Percentiles rank a stretch among this genome's conserved stretches.
Evolutionary conservation across 352 stramenopile genomes (phyloP).

Genomic region (Phytopythium sindhum): DNA sequence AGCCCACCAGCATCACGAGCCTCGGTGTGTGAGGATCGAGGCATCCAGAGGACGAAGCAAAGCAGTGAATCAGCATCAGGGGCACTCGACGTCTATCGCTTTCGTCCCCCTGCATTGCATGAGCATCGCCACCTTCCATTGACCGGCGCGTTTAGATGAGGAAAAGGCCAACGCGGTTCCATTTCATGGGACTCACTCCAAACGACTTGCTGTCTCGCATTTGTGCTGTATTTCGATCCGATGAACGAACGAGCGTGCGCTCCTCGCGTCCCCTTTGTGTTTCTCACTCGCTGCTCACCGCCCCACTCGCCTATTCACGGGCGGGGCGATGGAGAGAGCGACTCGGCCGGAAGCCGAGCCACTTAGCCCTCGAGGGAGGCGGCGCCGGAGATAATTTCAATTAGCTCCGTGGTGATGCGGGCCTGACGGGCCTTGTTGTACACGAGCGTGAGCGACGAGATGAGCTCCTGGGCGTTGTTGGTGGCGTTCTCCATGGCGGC

Average conservation of each 20-base stretch:
- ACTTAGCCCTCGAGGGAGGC: slow-evolving; percentile 91
- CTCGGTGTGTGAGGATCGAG: too few relatives aligned
- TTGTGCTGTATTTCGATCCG: slow-evolving; percentile 1
- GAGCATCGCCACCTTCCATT: too few relatives aligned
- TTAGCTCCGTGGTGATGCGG: slow-evolving; percentile 96
- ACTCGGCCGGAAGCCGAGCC: neutral
- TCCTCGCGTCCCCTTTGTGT: neutral
- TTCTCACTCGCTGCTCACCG: too few relatives aligned
- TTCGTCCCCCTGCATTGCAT: too few relatives aligned
- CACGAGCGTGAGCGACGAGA: slow-evolving; percentile 89
- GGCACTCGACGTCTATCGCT: too few relatives aligned
- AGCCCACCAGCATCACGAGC: too few relatives aligned
- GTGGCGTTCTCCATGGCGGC: slow-evolving; percentile 99
- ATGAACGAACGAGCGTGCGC: neutral
- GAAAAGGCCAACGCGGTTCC: neutral
- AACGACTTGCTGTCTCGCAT: neutral
- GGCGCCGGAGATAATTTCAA: slow-evolving; percentile 98
- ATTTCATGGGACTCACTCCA: neutral
- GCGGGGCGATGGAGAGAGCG: too few relatives aligned
- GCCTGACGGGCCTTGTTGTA: slow-evolving; percentile 94
- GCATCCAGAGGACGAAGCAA: too few relatives aligned
- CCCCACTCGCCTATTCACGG: neutral
- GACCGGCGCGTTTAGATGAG: too few relatives aligned
- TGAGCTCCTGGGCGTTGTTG: slow-evolving; percentile 98
- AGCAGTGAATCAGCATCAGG: too few relatives aligned